Conservation (phyloP, 164 flowering plant species). For the Amborella trichopoda region DNA sequence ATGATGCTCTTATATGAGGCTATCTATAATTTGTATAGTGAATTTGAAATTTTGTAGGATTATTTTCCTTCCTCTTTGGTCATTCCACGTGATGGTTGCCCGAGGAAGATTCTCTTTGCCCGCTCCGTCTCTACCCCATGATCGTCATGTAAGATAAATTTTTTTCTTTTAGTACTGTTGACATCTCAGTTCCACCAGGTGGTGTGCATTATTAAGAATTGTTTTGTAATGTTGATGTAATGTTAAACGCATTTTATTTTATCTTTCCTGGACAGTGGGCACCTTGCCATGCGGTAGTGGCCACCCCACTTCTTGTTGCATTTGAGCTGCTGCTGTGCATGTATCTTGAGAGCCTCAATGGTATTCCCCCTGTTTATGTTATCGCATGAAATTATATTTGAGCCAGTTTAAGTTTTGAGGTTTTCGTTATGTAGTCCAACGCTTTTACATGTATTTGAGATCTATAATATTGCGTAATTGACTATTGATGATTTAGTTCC, state of each 20-base stretch:
- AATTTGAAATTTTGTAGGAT: constrained; percentile 32
- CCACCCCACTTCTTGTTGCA: constrained; percentile 71
- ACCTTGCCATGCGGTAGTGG: constrained; percentile 87
- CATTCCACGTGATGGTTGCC: constrained; percentile 75
- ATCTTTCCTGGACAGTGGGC: constrained; percentile 67
- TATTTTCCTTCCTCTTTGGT: constrained; percentile 69
- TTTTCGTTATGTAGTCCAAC: neutral
- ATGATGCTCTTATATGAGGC: too few relatives aligned
- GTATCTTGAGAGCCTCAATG: constrained; percentile 68
- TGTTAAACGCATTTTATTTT: constrained; percentile 2
- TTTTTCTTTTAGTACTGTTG: neutral
- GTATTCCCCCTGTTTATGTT: constrained; percentile 30
- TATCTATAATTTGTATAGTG: neutral
- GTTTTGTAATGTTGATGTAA: neutral
- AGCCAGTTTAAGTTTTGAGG: neutral
- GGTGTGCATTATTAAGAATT: neutral
- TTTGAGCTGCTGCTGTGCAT: constrained; percentile 89
- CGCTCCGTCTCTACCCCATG: constrained; percentile 81
- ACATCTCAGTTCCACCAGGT: neutral
- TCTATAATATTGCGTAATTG: too few relatives aligned
- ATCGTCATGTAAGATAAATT: constrained; percentile 55
- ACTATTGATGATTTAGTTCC: neutral
- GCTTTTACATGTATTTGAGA: neutral
- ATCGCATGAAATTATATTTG: neutral
- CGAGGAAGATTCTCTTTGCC: constrained; percentile 90